Evolutionary conservation across 441 rosid species (phyloP).

Genomic region (Manihot esculenta): DNA sequence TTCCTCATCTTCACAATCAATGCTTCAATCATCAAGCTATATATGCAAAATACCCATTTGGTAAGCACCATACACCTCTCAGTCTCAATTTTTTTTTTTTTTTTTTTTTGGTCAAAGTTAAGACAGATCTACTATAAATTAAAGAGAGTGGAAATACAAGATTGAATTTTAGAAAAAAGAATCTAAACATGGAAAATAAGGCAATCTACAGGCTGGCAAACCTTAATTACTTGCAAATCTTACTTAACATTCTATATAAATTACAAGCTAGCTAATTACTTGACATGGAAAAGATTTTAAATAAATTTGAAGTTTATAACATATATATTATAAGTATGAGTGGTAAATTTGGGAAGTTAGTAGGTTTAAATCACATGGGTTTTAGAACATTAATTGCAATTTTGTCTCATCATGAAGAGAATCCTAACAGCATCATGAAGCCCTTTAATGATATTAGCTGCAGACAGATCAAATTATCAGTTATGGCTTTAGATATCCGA

Average conservation of each 20-base stretch:
- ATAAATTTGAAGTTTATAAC: constrained; percentile 5
- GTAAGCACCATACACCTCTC: neutral
- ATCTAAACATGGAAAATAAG: neutral
- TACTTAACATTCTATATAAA: constrained; percentile 8
- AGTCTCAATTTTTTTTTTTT: too few species aligned
- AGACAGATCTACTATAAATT: too few species aligned
- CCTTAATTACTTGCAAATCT: neutral
- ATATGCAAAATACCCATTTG: neutral
- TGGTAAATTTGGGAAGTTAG: neutral
- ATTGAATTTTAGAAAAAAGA: neutral
- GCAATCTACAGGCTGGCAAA: constrained; percentile 15
- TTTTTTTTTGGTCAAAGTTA: too few species aligned
- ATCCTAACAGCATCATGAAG: neutral
- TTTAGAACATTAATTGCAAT: neutral
- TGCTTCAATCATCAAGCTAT: too few species aligned
- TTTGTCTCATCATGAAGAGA: constrained; percentile 9
- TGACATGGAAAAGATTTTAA: neutral
- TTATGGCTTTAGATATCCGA: neutral
- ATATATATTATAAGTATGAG: too few species aligned
- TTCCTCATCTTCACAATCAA: too few species aligned
- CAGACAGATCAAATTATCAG: neutral
- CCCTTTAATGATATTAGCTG: neutral
- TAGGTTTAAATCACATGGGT: constrained; percentile 7
- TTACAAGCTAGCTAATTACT: too few species aligned
- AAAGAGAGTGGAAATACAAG: neutral